Conservation (phyloP, 2,329 filamentous ascomycete genomes). For the Arachnopeziza araneosa region DNA sequence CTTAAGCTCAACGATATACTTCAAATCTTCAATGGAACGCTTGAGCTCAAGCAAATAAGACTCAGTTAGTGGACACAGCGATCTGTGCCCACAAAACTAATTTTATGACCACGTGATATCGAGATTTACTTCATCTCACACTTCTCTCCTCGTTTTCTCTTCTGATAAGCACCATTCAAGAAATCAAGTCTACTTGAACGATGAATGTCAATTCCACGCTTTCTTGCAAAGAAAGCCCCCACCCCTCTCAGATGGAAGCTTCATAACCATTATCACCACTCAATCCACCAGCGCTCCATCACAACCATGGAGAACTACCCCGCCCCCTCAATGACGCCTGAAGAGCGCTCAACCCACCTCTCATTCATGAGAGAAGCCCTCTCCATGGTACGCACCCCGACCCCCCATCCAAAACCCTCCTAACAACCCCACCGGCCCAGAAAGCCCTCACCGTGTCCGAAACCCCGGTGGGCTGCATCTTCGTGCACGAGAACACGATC, state of each 20-base stretch:
- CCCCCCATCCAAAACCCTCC: background rate
- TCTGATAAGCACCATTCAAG: background rate
- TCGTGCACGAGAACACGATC: slow-evolving; percentile 72
- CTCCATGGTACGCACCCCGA: slow-evolving; percentile 59
- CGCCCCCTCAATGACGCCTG: background rate
- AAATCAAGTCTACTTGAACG: background rate
- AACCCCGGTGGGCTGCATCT: slow-evolving; percentile 93
- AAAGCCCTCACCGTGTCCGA: slow-evolving; percentile 81
- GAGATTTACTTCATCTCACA: background rate
- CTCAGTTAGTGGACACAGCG: no score
- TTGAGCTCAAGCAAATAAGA: no score
- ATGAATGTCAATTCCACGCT: background rate
- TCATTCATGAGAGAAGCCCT: slow-evolving; percentile 81
- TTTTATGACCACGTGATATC: background rate
- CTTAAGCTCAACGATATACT: no score
- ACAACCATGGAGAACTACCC: background rate
- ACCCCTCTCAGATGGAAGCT: background rate
- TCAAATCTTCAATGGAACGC: no score
- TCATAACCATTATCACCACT: background rate
- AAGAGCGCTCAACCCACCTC: slow-evolving; percentile 34
- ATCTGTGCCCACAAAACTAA: background rate
- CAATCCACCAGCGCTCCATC: background rate
- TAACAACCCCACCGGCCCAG: slow-evolving; percentile 57
- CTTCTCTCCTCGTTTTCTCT: background rate
- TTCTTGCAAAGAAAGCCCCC: background rate